Percentiles rank a stretch among this genome's conserved stretches.
Evolutionary conservation across 2,329 filamentous ascomycete species (phyloP).

Genomic region (Cladosporium oxysporum): DNA sequence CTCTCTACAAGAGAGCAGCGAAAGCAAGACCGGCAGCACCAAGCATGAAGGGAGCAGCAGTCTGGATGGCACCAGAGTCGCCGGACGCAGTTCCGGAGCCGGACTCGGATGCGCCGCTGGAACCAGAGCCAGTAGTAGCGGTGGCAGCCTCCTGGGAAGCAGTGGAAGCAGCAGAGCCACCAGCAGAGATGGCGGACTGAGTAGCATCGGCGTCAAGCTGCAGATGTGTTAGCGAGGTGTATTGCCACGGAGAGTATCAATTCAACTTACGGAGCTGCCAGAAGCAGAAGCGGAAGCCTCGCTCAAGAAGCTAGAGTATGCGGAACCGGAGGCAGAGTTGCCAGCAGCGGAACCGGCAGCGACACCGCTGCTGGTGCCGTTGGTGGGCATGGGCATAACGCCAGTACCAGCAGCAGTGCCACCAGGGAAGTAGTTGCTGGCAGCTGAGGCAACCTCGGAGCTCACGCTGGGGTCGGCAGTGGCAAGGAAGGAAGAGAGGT

Average conservation of each 20-base stretch:
- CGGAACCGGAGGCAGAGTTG: background rate
- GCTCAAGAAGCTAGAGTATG: constrained; percentile 17
- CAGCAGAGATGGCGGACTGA: constrained; percentile 6
- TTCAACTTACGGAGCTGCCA: constrained; percentile 17
- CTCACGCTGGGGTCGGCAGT: constrained; percentile 15
- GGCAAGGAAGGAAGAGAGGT: constrained; percentile 4
- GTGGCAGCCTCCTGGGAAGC: constrained; percentile 9
- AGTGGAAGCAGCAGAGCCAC: constrained; percentile 12
- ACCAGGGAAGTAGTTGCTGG: constrained; percentile 6
- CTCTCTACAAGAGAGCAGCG: constrained; percentile 17
- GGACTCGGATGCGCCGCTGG: background rate
- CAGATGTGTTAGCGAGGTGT: background rate
- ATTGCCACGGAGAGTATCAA: background rate
- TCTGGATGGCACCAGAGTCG: constrained; percentile 17
- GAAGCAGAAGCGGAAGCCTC: constrained; percentile 12
- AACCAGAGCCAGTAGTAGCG: constrained; percentile 1
- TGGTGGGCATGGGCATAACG: constrained; percentile 8
- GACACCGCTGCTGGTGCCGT: constrained; percentile 1
- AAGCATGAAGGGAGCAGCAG: constrained; percentile 14
- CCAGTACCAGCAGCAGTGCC: background rate
- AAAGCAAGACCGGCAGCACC: constrained; percentile 18
- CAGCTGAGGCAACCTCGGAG: constrained; percentile 11
- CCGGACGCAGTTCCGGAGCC: background rate
- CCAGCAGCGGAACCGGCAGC: constrained; percentile 8
- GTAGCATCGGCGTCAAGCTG: constrained; percentile 11